Evolutionary conservation across 2,329 filamentous ascomycete genomes (phyloP).

Genomic region (Calonectria pauciramosa): DNA sequence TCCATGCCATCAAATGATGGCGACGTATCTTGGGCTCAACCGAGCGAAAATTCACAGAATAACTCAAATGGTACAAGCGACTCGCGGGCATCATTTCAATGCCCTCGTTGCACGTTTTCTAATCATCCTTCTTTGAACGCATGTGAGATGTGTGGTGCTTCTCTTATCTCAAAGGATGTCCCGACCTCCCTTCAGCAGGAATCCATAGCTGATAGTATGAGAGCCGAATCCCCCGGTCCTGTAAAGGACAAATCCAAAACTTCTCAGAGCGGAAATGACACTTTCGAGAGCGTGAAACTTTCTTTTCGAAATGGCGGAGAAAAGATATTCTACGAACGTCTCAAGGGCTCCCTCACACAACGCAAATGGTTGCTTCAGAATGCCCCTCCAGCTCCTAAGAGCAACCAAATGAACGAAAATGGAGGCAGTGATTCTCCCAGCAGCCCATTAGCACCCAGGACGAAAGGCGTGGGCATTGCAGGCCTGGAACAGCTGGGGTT

Average conservation of each 20-base stretch:
- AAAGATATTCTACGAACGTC: conserved; percentile 88
- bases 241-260: conserved; percentile 60
- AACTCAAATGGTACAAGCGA: conserved; percentile 22
- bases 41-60: background rate
- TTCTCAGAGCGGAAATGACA: conserved; percentile 62
- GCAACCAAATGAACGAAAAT: conserved; percentile 57
- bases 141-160: conserved; percentile 92
- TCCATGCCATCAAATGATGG: conserved; percentile 26
- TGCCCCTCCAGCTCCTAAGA: conserved; percentile 87
- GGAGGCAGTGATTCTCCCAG: conserved; percentile 44
- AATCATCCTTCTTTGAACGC: conserved; percentile 89
- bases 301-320: conserved; percentile 93
- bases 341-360: conserved; percentile 90
- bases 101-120: conserved; percentile 91
- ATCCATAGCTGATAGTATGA: conserved; percentile 53
- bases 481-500: conserved; percentile 89
- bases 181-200: conserved; percentile 50
- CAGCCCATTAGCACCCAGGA: conserved; percentile 48
- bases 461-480: conserved; percentile 87
- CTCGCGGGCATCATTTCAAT: conserved; percentile 67
- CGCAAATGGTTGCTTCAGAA: conserved; percentile 95
- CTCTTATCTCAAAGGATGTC: conserved; percentile 71
- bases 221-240: conserved; percentile 85
- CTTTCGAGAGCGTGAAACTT: conserved; percentile 84
- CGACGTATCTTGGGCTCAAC: conserved; percentile 8